Evolutionary conservation across 768 basidiomycete genomes (phyloP).

Genomic region (Lentinula boryana): DNA sequence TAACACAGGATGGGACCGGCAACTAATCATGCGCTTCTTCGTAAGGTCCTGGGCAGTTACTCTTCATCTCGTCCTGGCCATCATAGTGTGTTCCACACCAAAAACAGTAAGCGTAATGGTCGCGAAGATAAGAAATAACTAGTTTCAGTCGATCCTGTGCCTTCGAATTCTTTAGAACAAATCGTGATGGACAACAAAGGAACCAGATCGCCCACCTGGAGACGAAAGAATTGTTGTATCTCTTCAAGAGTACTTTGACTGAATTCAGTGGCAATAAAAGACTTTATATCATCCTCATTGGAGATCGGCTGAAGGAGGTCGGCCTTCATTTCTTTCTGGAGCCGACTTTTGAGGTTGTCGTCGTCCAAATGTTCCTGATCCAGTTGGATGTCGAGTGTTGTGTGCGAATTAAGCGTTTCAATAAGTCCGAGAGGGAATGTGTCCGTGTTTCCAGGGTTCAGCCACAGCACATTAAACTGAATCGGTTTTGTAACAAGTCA

Average conservation of each 20-base stretch:
- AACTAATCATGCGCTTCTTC: slow-evolving; percentile 76
- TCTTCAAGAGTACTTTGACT: slow-evolving; percentile 59
- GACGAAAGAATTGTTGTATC: slow-evolving; percentile 57
- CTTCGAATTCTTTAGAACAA: slow-evolving; percentile 28
- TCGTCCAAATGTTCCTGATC: not conserved
- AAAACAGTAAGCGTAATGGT: slow-evolving; percentile 73
- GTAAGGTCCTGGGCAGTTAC: slow-evolving; percentile 65
- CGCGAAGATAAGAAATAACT: slow-evolving; percentile 69
- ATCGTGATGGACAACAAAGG: slow-evolving; percentile 2
- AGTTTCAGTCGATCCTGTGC: slow-evolving; percentile 63
- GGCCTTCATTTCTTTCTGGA: slow-evolving; percentile 68
- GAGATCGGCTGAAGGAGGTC: slow-evolving; percentile 60
- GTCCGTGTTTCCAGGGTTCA: slow-evolving; percentile 60
- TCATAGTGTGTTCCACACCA: slow-evolving; percentile 84
- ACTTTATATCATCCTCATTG: slow-evolving; percentile 22
- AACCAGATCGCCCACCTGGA: slow-evolving; percentile 40
- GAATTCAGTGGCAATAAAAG: slow-evolving; percentile 23
- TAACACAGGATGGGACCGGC: not conserved
- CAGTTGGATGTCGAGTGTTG: slow-evolving; percentile 14
- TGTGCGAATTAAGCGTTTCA: slow-evolving; percentile 45
- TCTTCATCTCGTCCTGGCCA: slow-evolving; percentile 49
- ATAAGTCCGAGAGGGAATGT: slow-evolving; percentile 63
- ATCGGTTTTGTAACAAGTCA: not conserved
- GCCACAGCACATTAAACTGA: slow-evolving; percentile 80
- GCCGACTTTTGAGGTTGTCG: slow-evolving; percentile 26